Conservation (phyloP, 176 grass and related monocot species). For the Leersia perrieri region DNA sequence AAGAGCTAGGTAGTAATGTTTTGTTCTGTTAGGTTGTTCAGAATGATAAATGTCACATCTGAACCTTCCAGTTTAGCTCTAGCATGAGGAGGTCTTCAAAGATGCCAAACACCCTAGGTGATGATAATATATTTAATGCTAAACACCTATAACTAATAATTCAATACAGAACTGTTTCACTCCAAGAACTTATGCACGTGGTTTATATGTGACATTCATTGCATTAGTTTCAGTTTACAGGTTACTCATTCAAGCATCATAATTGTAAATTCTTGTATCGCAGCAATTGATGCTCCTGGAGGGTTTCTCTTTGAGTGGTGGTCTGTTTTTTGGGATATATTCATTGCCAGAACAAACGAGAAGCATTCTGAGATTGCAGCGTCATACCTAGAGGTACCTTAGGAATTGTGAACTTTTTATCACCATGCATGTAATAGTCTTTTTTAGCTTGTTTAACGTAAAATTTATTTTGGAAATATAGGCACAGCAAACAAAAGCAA, state of each 20-base stretch:
- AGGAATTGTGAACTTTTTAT: not conserved
- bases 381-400: constrained; percentile 77
- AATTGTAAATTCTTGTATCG: constrained; percentile 31
- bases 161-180: not conserved
- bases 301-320: constrained; percentile 99
- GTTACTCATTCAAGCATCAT: not conserved
- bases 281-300: constrained; percentile 99
- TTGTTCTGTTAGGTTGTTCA: not conserved
- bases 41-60: not conserved
- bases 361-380: constrained; percentile 98
- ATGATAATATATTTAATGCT: not conserved
- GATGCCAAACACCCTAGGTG: not conserved
- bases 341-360: constrained; percentile 94
- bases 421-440: not conserved
- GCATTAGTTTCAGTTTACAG: not conserved
- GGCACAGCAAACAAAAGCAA: constrained; percentile 90
- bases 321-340: constrained; percentile 99
- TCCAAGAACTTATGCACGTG: not conserved
- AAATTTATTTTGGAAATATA: constrained; percentile 25
- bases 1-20: not conserved
- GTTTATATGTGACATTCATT: not conserved
- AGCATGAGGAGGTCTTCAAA: not conserved
- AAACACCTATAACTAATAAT: not conserved
- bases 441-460: not conserved
- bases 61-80: not conserved